Conservation (phyloP, 2,329 filamentous ascomycete species). For the Talaromyces sp. region DNA sequence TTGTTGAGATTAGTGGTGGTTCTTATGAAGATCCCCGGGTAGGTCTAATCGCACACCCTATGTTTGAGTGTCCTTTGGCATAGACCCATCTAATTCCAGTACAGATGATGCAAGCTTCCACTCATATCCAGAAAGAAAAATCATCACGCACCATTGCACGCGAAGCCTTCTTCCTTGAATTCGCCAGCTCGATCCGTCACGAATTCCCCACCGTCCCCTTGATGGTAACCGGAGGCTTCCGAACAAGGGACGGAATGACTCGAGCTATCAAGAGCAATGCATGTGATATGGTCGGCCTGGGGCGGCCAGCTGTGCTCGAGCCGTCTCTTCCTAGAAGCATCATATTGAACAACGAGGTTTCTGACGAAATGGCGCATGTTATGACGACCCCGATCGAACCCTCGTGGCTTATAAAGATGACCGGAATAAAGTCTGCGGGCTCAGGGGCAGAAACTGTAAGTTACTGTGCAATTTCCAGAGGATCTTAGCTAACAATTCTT, state of each 20-base stretch:
- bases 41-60: no score
- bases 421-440: neutral
- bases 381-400: neutral
- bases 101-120: neutral
- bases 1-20: neutral
- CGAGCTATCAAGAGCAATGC: neutral
- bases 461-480: neutral
- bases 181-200: constrained; percentile 1
- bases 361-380: neutral
- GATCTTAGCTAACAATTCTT: neutral
- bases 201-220: neutral
- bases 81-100: neutral
- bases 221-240: constrained; percentile 6
- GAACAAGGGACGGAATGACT: neutral
- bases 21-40: neutral
- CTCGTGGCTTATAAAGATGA: constrained; percentile 5
- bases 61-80: no score
- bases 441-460: neutral
- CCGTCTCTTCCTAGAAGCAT: constrained; percentile 4
- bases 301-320: constrained; percentile 10
- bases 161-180: constrained; percentile 4
- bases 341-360: neutral
- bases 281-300: constrained; percentile 9
- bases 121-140: neutral
- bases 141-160: neutral